phyloP scores from a whole-genome alignment of 108 stramenopile genomes.

The Skeletonema costatum region DNA sequence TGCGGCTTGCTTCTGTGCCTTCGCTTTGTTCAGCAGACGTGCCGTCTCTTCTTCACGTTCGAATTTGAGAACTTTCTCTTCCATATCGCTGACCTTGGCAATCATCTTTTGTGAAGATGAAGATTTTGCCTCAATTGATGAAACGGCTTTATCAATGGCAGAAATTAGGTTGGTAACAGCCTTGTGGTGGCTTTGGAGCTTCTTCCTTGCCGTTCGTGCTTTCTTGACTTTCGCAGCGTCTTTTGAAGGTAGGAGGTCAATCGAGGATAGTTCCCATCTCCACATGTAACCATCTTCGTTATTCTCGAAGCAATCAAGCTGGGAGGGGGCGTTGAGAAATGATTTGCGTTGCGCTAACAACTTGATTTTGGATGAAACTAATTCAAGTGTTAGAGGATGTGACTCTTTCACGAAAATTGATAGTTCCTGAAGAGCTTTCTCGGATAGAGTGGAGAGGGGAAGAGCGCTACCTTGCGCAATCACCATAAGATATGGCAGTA shows the following conservation, averaged over 20 bases:
- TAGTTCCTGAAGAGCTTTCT: conserved; percentile 40
- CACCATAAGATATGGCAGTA: conserved; percentile 50
- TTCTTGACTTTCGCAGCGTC: conserved; percentile 55
- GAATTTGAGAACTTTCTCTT: conserved; percentile 81
- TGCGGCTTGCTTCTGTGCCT: conserved; percentile 29
- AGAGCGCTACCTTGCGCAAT: conserved; percentile 62
- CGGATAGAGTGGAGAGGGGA: conserved; percentile 54
- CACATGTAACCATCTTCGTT: conserved; percentile 55
- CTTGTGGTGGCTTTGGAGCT: conserved; percentile 51
- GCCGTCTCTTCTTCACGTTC: conserved; percentile 78
- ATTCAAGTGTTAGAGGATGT: conserved; percentile 41
- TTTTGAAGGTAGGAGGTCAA: conserved; percentile 58
- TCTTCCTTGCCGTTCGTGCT: conserved; percentile 62
- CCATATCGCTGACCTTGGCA: conserved; percentile 66
- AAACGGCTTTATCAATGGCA: conserved; percentile 51
- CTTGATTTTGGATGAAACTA: conserved; percentile 70
- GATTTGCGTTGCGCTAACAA: conserved; percentile 66
- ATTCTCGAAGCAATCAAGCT: conserved; percentile 50
- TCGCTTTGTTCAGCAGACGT: conserved; percentile 56
- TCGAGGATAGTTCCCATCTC: conserved; percentile 78
- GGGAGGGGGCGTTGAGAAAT: conserved; percentile 37
- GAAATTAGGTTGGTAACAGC: conserved; percentile 58
- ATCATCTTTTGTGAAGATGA: conserved; percentile 23
- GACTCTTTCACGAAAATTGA: conserved; percentile 24
- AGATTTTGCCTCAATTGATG: conserved; percentile 21